Evolutionary conservation across 1,284 basidiomycete genomes (phyloP).

Genomic region (Puccinia polysora): DNA sequence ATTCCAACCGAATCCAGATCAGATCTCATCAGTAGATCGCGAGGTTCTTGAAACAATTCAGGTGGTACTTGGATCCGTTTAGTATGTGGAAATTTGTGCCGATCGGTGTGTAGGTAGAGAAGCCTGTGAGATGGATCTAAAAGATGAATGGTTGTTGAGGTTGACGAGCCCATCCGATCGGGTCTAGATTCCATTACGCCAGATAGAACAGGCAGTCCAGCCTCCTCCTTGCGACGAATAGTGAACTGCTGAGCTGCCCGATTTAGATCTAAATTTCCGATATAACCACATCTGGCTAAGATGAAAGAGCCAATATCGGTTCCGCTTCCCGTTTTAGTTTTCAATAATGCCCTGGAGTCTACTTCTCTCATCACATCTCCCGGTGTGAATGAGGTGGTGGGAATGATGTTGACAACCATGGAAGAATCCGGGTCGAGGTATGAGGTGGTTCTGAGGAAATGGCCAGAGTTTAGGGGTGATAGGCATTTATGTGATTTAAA

Average conservation of each 20-base stretch:
- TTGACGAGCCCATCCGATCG: slow-evolving; percentile 3
- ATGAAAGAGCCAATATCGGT: slow-evolving; percentile 60
- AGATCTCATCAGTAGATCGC: slow-evolving; percentile 55
- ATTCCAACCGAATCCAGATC: slow-evolving; percentile 58
- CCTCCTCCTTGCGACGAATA: slow-evolving; percentile 76
- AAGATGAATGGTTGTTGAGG: slow-evolving; percentile 33
- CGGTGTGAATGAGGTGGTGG: slow-evolving; percentile 73
- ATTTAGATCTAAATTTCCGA: slow-evolving; percentile 86
- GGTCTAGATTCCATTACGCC: slow-evolving; percentile 44
- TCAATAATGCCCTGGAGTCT: slow-evolving; percentile 79
- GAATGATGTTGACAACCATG: slow-evolving; percentile 65
- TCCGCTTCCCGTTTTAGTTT: slow-evolving; percentile 60
- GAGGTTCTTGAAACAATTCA: slow-evolving; percentile 58
- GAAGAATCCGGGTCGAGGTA: slow-evolving; percentile 38
- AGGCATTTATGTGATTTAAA: slow-evolving; percentile 41
- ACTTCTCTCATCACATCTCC: slow-evolving; percentile 96
- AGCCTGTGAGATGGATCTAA: slow-evolving; percentile 25
- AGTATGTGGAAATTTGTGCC: slow-evolving; percentile 44
- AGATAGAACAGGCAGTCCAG: slow-evolving; percentile 60
- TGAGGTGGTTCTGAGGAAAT: slow-evolving; percentile 16
- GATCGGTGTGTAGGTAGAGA: slow-evolving; percentile 46
- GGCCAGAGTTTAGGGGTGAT: too few relatives aligned
- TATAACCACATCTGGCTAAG: slow-evolving; percentile 86
- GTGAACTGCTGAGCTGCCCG: slow-evolving; percentile 83
- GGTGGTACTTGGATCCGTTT: slow-evolving; percentile 48